Base-by-base conservation (phyloP, 2,329 filamentous ascomycete genomes). In the Chalaropsis thielavioides region DNA sequence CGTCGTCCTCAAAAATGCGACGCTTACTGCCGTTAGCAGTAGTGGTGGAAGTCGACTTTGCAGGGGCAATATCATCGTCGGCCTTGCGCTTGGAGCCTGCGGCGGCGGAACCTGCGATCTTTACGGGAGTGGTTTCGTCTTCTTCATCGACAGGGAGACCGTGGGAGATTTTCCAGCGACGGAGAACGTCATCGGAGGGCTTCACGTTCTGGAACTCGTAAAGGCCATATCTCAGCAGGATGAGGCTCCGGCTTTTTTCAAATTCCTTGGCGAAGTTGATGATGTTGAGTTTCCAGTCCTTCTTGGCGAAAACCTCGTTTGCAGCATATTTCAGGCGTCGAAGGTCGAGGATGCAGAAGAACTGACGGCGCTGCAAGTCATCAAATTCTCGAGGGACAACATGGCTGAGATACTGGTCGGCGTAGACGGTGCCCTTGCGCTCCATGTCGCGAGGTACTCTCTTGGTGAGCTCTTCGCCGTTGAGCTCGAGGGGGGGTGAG, bases 121-220 rank as follows among this genome's bases (percentile, higher is more conserved):
- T 75, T 13, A 71, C 71, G 3, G 74, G 71, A 15, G 72, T 73
- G 8, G 70, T 69, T 22, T 71, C 68, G 2, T 67, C 59, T 7
- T 73, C 71, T 44, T 71, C 71, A 10, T 72, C 73, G 35, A 80
- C 77, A 10, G 80, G 78, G 24, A 85, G 75, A 40, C 80, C 80
- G 69, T 84, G 78, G 64, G 80, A 79, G 51, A 79, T 73, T 70
- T 81, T 80, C 82, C 82, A 85, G 69, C 80, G 80, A 72, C 79
- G 81, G 64, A 84, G 75, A 8, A 83, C 76, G 46, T 83, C 80
- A 67, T 79, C 79, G 0, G 81, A 82, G 1, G 81, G 81, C 70
- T 83, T 83, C 51, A 84, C 78, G 19, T 81, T 84, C 74, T 84
- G 83, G 74, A 84, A 85, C 69, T 84, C 80, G 70, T 84, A 85